Conservation (phyloP, 768 basidiomycete genomes). For the Termitomyces sp. region DNA sequence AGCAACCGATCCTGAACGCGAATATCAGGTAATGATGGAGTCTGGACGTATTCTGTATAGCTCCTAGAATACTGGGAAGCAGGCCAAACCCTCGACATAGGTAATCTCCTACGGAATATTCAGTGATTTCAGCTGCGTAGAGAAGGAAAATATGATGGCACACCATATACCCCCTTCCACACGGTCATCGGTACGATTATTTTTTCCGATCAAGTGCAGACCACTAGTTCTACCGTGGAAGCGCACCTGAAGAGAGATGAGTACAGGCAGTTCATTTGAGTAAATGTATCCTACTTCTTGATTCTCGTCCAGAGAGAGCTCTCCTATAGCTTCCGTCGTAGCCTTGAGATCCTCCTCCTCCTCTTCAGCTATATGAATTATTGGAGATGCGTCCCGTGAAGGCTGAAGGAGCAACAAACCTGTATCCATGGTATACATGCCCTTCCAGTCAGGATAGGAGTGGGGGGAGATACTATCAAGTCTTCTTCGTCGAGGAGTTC, state of each 20-base stretch:
- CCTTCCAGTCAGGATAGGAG: slow-evolving; percentile 47
- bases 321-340: slow-evolving; percentile 57
- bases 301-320: slow-evolving; percentile 72
- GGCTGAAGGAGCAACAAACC: slow-evolving; percentile 5
- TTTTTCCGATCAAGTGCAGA: slow-evolving; percentile 66
- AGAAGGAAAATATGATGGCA: slow-evolving; percentile 12
- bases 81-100: slow-evolving; percentile 77
- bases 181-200: slow-evolving; percentile 62
- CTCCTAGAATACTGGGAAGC: slow-evolving; percentile 42
- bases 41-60: slow-evolving; percentile 39
- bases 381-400: not conserved
- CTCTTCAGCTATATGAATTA: slow-evolving; percentile 17
- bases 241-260: slow-evolving; percentile 52
- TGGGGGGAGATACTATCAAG: slow-evolving; percentile 29
- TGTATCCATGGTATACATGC: slow-evolving; percentile 56
- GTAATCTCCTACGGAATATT: slow-evolving; percentile 47
- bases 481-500: slow-evolving; percentile 14
- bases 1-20: slow-evolving; percentile 66
- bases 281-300: slow-evolving; percentile 47
- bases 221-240: slow-evolving; percentile 81
- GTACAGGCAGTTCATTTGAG: not conserved
- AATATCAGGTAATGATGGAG: slow-evolving; percentile 53
- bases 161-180: slow-evolving; percentile 69
- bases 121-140: slow-evolving; percentile 11
- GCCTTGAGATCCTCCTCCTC: slow-evolving; percentile 41